Conservation (phyloP, 2,329 filamentous ascomycete genomes). For the Verticillium longisporum region DNA sequence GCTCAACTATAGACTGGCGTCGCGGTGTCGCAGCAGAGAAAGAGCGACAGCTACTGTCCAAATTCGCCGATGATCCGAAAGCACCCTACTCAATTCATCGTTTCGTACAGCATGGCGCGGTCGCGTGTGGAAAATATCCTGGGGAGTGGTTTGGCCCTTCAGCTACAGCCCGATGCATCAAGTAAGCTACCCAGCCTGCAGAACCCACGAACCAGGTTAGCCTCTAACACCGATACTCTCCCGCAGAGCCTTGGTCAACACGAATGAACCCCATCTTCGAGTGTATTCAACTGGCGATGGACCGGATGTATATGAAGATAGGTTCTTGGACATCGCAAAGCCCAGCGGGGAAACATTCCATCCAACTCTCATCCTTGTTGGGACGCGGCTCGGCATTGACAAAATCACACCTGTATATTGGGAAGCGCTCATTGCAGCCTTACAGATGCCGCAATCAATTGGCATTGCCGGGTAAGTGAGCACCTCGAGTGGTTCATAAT, state of each 20-base stretch:
- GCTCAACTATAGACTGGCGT: constrained; percentile 60
- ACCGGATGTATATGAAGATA: constrained; percentile 88
- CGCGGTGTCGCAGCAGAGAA: constrained; percentile 48
- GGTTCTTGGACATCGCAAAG: constrained; percentile 71
- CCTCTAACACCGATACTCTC: neutral
- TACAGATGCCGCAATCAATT: constrained; percentile 88
- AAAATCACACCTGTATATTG: constrained; percentile 93
- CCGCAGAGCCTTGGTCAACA: neutral
- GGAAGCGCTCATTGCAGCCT: constrained; percentile 77
- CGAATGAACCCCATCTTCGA: constrained; percentile 56
- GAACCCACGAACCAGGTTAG: neutral
- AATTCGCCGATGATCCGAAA: constrained; percentile 80
- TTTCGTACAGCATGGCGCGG: constrained; percentile 83
- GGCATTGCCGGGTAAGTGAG: constrained; percentile 80
- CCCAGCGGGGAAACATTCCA: constrained; percentile 60
- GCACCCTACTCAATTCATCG: constrained; percentile 93
- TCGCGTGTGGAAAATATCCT: constrained; percentile 85
- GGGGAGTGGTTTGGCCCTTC: constrained; percentile 99
- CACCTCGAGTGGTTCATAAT: constrained; percentile 1
- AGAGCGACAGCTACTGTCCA: constrained; percentile 65
- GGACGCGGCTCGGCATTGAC: constrained; percentile 85
- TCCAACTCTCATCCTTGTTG: constrained; percentile 83
- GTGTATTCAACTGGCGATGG: constrained; percentile 90
- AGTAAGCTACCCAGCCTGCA: constrained; percentile 50
- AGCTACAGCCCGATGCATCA: constrained; percentile 87